Conservation (phyloP, 1,139 yeast genomes). For the Eremothecium coryli region DNA sequence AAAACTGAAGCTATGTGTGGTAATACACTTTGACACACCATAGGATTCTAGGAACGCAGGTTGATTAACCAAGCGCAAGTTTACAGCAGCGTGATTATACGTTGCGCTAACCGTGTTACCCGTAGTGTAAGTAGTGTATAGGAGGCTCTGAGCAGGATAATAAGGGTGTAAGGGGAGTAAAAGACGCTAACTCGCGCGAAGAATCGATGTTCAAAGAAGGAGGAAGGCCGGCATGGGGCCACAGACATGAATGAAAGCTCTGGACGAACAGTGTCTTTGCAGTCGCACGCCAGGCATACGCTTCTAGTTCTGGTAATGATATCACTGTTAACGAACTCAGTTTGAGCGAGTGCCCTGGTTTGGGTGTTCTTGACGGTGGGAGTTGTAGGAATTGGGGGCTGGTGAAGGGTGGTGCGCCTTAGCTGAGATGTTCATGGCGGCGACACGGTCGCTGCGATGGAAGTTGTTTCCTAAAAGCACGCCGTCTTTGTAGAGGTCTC, state of each 20-base stretch:
- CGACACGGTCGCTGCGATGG: slow-evolving; percentile 5
- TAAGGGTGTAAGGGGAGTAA: not conserved
- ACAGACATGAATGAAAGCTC: no score
- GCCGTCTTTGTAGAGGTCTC: slow-evolving; percentile 8
- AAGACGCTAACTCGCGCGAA: not conserved
- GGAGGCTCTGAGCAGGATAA: not conserved
- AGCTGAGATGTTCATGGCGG: slow-evolving; percentile 1
- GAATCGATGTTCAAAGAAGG: no score
- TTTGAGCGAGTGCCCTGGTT: not conserved
- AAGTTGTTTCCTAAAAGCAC: slow-evolving; percentile 7
- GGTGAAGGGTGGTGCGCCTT: slow-evolving; percentile 1
- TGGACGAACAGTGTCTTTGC: no score
- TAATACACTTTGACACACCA: slow-evolving; percentile 5
- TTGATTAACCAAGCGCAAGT: no score
- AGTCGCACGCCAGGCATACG: no score
- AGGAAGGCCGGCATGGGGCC: no score
- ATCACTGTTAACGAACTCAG: no score
- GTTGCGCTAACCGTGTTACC: no score
- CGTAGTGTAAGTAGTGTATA: no score
- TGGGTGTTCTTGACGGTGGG: not conserved
- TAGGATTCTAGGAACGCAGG: no score
- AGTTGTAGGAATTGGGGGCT: slow-evolving; percentile 1
- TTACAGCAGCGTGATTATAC: no score
- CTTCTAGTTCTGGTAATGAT: no score
- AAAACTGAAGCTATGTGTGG: not conserved